Percentiles rank a stretch among this genome's conserved stretches.
These are phyloP conservation scores for Epichloe aotearoae DNA, from an alignment of 2,329 filamentous ascomycete species.

Conservation along the genomic window DNA sequence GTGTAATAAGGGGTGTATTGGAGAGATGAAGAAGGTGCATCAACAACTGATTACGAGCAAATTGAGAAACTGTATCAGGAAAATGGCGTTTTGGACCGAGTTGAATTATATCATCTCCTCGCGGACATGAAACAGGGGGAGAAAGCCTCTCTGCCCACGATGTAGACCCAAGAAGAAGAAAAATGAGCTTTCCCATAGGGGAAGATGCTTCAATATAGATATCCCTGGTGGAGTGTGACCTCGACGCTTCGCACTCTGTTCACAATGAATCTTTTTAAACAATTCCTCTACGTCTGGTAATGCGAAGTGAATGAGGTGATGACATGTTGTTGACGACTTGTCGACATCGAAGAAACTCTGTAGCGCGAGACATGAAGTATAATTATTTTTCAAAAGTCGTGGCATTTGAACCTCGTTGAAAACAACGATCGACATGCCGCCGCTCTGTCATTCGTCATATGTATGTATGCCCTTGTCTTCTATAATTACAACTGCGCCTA, in stretches of 20 bases:
- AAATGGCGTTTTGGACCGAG: conserved; percentile 3
- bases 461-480: too few species aligned
- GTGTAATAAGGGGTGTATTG: background rate
- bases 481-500: too few species aligned
- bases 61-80: background rate
- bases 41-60: background rate
- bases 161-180: background rate
- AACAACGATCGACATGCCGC: too few species aligned
- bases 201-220: background rate
- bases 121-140: background rate
- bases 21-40: background rate
- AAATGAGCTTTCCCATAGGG: background rate
- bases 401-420: too few species aligned
- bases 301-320: too few species aligned
- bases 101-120: background rate
- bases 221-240: background rate
- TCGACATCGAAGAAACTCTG: too few species aligned
- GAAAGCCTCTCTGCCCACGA: background rate
- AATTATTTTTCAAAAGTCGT: too few species aligned
- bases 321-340: too few species aligned
- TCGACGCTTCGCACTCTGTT: background rate
- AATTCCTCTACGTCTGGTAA: too few species aligned
- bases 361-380: too few species aligned
- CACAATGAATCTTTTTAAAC: too few species aligned
- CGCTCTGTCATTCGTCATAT: too few species aligned